Base-by-base conservation (phyloP, 2,329 filamentous ascomycete species). In the Talaromyces sp. region DNA sequence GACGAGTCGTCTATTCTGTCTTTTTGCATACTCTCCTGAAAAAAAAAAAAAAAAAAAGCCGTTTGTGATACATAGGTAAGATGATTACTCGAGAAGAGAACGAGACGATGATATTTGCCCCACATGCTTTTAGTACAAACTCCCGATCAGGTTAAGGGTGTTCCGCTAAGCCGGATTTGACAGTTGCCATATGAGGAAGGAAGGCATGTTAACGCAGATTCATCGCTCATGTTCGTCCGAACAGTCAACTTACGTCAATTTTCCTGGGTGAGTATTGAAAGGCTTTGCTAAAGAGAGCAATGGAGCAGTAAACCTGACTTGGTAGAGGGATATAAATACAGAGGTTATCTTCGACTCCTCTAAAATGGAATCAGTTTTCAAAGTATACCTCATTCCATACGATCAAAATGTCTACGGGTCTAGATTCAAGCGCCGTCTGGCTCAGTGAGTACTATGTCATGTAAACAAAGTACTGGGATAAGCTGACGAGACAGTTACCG, bases 401-500 rank as follows among this genome's bases (percentile, higher is more conserved):
- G 11, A 31, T n/a, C 37, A 41, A 62, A 58, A 56, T 68, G 65
- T 56, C 64, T 63, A 25, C 49, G 33, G 47, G 25, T 37, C 54
- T 64, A 3, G 62, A 49, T 49, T 50, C 62, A 31, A 64, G 13
- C 41, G 78, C 78, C 9, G 73, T 72, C 64, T 81, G 79, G 79
- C 69, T 80, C 52, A 77, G 77, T 79, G 66, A 69, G 74, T 73
- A 25, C 22, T 39, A 39, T 54, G 8, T 39, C 31, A 19, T 10
- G 2, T 11, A 13, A 13, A 3, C 11, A 60, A 15, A 39, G 64
- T 62, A 31, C 15, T 70, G 66, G 22, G 73, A 3, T 11, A 9
- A 52, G 22, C 58, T 56, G 45, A 19, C 41, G 49, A 45, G 27
- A 43, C 13, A 83, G 81, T 83, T 22, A 83, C 82, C 41, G 82